A percentile compares a stretch with the other conserved stretches of the same genome.
phyloP scores from a whole-genome alignment of 2,329 filamentous ascomycete species.

The Colletotrichum viniferum region DNA sequence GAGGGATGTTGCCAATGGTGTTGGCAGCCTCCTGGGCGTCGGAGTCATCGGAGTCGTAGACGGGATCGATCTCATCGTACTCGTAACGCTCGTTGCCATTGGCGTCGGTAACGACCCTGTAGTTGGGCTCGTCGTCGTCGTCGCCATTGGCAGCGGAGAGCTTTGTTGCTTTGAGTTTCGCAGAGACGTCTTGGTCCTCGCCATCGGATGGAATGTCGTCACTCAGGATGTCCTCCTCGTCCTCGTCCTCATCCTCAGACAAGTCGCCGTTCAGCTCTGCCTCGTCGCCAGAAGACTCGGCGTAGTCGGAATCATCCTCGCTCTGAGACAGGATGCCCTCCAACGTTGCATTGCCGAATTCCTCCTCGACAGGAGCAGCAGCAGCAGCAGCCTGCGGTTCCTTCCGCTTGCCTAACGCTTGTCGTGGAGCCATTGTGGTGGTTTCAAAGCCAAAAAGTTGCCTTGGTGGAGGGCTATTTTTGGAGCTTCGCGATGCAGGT shows the following conservation, averaged over 20 bases:
- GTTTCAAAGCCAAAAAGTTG: conserved; percentile 3
- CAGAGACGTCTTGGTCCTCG: conserved; percentile 38
- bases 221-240: conserved; percentile 41
- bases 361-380: conserved; percentile 61
- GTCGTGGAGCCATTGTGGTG: conserved; percentile 42
- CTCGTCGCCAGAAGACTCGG: conserved; percentile 41
- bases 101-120: conserved; percentile 74
- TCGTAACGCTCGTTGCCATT: conserved; percentile 91
- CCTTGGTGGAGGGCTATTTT: conserved; percentile 15
- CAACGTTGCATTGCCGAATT: conserved; percentile 59
- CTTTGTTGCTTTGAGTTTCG: conserved; percentile 31
- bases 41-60: conserved; percentile 95
- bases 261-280: conserved; percentile 45
- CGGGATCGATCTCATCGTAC: conserved; percentile 91
- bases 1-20: conserved; percentile 92
- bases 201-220: conserved; percentile 47
- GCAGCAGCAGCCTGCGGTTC: conserved; percentile 63
- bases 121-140: conserved; percentile 49
- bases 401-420: conserved; percentile 67
- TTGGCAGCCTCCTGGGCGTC: conserved; percentile 81
- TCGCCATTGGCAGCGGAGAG: conserved; percentile 33
- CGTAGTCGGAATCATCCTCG: conserved; percentile 62
- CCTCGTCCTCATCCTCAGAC: conserved; percentile 41
- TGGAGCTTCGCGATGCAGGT: conserved; percentile 20
- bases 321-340: conserved; percentile 62